Conservation (phyloP, 2,329 filamentous ascomycete genomes). For the Aspergillus luchuensis region DNA sequence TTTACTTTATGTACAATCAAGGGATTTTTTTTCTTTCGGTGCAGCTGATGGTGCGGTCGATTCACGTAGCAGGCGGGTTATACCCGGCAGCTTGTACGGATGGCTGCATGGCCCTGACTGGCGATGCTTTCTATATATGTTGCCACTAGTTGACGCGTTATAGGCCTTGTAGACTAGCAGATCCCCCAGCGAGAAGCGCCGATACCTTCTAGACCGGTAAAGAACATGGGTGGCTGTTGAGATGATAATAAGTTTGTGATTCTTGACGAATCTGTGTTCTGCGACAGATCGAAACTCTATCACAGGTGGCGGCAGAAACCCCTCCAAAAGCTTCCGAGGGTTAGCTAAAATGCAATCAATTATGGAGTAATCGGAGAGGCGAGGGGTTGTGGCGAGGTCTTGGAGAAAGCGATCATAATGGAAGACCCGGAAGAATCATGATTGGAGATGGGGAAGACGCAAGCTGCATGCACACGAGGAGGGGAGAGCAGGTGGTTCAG, state of each 20-base stretch:
- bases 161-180: no score
- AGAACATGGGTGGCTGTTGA: no score
- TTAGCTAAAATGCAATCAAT: background rate
- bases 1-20: slow-evolving; percentile 24
- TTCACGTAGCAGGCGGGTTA: background rate
- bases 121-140: no score
- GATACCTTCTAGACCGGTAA: no score
- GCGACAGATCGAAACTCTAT: no score
- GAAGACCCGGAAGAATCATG: background rate
- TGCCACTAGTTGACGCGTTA: no score
- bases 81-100: no score
- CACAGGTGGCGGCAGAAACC: background rate
- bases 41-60: background rate
- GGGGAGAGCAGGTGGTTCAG: background rate
- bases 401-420: background rate
- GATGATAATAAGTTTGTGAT: no score
- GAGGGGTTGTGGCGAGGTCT: background rate
- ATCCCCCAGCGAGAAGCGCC: no score
- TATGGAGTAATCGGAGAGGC: background rate
- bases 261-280: no score
- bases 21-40: slow-evolving; percentile 4
- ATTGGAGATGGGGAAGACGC: background rate
- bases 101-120: no score
- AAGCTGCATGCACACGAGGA: background rate
- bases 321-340: background rate